Evolutionary conservation across 768 basidiomycete species (phyloP).

Genomic region (Auriscalpium orientale): DNA sequence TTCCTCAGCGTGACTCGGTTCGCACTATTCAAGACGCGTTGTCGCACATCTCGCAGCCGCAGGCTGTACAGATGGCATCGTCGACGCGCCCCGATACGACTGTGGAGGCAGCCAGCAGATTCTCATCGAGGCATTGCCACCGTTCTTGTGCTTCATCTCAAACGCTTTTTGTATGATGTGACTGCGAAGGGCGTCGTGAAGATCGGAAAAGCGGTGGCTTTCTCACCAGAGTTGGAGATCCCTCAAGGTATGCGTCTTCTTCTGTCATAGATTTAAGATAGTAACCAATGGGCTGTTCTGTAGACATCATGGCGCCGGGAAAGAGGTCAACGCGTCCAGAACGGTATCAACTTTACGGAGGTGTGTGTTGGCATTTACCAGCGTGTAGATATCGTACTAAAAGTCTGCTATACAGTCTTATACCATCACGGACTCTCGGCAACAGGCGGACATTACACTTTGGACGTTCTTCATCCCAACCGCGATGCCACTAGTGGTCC

Average conservation of each 20-base stretch:
- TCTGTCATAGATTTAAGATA: too few species aligned
- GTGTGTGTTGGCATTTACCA: constrained; percentile 29
- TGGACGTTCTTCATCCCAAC: constrained; percentile 77
- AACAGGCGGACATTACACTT: constrained; percentile 91
- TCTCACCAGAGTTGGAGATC: constrained; percentile 72
- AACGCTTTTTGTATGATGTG: constrained; percentile 84
- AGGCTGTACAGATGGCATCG: constrained; percentile 68
- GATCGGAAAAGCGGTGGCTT: constrained; percentile 72
- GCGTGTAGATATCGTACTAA: not conserved
- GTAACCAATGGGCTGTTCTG: not conserved
- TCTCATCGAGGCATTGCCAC: constrained; percentile 77
- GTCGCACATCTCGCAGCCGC: constrained; percentile 65
- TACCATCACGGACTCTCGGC: constrained; percentile 93
- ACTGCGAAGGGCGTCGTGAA: constrained; percentile 74
- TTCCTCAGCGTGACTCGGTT: constrained; percentile 57
- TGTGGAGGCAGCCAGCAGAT: constrained; percentile 64
- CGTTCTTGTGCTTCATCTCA: constrained; percentile 81
- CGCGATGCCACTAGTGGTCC: constrained; percentile 33
- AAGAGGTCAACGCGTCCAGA: constrained; percentile 56
- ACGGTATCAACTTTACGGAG: constrained; percentile 76
- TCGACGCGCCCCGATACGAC: constrained; percentile 47
- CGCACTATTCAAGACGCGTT: constrained; percentile 80
- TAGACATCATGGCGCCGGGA: constrained; percentile 5
- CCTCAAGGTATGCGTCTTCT: constrained; percentile 43
- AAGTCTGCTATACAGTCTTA: constrained; percentile 41